These are phyloP conservation scores for Pisolithus orientalis DNA, from an alignment of 768 basidiomycete genomes.

Conservation along the genomic window DNA sequence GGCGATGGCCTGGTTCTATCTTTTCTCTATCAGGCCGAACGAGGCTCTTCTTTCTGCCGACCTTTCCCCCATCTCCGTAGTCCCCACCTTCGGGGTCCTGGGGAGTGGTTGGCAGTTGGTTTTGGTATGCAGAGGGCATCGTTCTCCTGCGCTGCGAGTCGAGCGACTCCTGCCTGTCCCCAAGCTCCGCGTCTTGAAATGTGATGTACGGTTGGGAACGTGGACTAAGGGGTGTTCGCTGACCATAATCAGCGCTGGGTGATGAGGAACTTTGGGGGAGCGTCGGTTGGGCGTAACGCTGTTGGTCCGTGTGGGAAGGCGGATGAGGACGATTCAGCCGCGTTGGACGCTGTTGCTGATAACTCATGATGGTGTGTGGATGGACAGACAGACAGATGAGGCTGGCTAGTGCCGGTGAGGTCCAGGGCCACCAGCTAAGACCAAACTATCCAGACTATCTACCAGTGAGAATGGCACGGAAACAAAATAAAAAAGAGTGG, in stretches of 20 bases:
- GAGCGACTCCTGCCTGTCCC: conserved; percentile 55
- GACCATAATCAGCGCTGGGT: conserved; percentile 11
- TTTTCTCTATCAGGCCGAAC: conserved; percentile 92
- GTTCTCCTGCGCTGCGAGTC: conserved; percentile 48
- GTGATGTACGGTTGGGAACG: conserved; percentile 44
- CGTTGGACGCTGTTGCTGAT: conserved; percentile 37
- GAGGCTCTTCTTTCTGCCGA: conserved; percentile 84
- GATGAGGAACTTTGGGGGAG: conserved; percentile 14
- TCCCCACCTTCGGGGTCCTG: conserved; percentile 28
- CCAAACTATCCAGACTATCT: conserved; percentile 1
- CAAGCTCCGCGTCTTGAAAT: conserved; percentile 64
- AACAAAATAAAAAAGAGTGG: conserved; percentile 6
- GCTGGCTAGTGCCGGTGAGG: not conserved
- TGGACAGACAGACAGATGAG: not conserved
- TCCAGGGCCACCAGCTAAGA: not conserved
- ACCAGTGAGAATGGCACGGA: not conserved
- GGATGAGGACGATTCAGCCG: conserved; percentile 27
- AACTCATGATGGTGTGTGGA: conserved; percentile 17
- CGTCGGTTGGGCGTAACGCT: conserved; percentile 14
- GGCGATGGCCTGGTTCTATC: conserved; percentile 89
- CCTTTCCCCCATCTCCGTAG: conserved; percentile 41
- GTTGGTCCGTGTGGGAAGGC: conserved; percentile 32
- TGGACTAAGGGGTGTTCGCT: conserved; percentile 10
- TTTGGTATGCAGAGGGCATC: conserved; percentile 40
- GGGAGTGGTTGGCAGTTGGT: conserved; percentile 36